Base-by-base conservation (phyloP, 192 early-diverging fungal genomes). In the Mortierella claussenii region DNA sequence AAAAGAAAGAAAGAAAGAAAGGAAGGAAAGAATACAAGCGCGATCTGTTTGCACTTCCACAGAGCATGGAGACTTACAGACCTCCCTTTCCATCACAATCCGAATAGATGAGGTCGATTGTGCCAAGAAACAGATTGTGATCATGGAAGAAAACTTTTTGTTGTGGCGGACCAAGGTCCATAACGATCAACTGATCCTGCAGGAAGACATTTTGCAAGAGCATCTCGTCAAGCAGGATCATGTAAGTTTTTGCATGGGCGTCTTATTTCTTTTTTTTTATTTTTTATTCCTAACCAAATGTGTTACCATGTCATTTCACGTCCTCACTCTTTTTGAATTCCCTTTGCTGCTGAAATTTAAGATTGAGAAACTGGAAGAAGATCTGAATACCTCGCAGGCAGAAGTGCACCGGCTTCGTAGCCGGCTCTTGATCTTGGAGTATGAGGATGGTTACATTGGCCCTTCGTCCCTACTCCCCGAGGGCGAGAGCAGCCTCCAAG, bases 91-190 rank as follows among this genome's bases (percentile, higher is more conserved):
- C 27, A 23, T 15, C 21, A 13, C 32, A 34, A 31, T 49, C 20
- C 40, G 23, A 36, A 49, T 52, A 75, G 63, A 45, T 2, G 71
- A 75, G 24, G 51, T 59, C 6, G 63, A 66, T 24, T 51, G 28
- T 2, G 51, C 36, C 30, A 75, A 66, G 51, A 57, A 54, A n/a
- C 56, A 65, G 48, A 56, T 75, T 12, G 58, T 43, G 8, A 66
- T 20, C 4, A 75, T 75, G 71, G 71, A 75, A 50, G 57, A 60
- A 31, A 65, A 66, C 45, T 75, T 75, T 55, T 60, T 75, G 43
- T 43, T 75, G 4, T 75, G 71, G 71, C 34, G 63, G 7, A 55
- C 50, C 21, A 75, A 75, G 33, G 71, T 75, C 42, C 62, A 66
- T 17, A 55, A 54, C 21, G 71, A 75, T 32, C 71, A 75, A 28